Conservation (phyloP, 768 basidiomycete genomes). For the Exsudoporus frostii region DNA sequence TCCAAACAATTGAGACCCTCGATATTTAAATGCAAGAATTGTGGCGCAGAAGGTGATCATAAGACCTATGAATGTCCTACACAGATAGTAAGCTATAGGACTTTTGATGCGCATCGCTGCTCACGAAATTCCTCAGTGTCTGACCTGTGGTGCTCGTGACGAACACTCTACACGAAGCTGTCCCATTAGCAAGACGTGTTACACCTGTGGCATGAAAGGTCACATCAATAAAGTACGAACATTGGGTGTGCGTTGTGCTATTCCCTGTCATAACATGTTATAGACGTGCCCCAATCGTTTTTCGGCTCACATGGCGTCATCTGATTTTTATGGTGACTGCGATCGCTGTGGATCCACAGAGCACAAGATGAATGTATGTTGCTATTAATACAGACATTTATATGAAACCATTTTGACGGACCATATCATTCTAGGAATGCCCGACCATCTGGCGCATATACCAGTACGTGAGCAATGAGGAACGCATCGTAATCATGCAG, state of each 20-base stretch:
- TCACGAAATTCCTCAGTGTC: conserved; percentile 46
- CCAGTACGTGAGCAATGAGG: conserved; percentile 59
- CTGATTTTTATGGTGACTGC: conserved; percentile 47
- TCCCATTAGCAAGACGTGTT: conserved; percentile 79
- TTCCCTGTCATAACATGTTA: not conserved
- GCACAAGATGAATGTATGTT: conserved; percentile 63
- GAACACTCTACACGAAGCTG: conserved; percentile 77
- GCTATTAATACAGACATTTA: not conserved
- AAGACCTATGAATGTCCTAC: conserved; percentile 66
- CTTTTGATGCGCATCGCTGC: not conserved
- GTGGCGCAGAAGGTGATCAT: conserved; percentile 72
- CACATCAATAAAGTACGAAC: conserved; percentile 60
- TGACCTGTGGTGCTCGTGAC: conserved; percentile 77
- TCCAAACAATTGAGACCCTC: conserved; percentile 38
- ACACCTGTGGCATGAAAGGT: conserved; percentile 79
- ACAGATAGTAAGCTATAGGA: conserved; percentile 53
- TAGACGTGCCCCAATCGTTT: conserved; percentile 73
- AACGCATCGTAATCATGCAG: conserved; percentile 42
- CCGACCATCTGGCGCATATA: conserved; percentile 82
- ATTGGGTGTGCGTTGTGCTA: not conserved
- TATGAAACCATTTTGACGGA: not conserved
- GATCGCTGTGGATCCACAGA: conserved; percentile 63
- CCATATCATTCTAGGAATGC: conserved; percentile 58
- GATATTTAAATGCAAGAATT: conserved; percentile 69
- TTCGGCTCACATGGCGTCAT: conserved; percentile 16